A percentile compares a stretch with the other conserved stretches of the same genome.
phyloP scores from a whole-genome alignment of 75 land plant species.

The Picea sitchensis region DNA sequence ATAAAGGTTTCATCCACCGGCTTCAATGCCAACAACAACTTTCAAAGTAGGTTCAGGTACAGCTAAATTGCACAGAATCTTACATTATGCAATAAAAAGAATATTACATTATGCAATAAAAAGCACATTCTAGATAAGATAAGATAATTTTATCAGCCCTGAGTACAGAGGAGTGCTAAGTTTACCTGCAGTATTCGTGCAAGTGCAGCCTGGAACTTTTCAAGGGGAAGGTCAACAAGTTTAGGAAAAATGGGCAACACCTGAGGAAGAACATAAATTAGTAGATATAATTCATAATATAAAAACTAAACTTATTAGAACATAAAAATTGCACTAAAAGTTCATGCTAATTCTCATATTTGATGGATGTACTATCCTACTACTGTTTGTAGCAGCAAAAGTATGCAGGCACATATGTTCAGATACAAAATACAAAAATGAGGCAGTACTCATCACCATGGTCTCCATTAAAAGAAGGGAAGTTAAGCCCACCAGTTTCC shows the following conservation, averaged over 20 bases:
- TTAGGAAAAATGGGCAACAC: slow-evolving; percentile 68
- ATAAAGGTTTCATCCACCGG: too few relatives aligned
- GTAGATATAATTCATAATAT: not conserved
- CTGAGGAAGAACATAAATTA: slow-evolving; percentile 29
- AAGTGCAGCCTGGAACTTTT: slow-evolving; percentile 87
- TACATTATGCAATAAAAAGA: too few relatives aligned
- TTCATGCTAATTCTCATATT: not conserved
- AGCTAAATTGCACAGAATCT: too few relatives aligned
- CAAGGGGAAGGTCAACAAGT: slow-evolving; percentile 69
- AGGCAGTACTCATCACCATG: not conserved
- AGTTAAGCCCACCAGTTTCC: not conserved
- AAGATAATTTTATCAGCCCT: too few relatives aligned
- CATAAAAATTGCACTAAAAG: not conserved
- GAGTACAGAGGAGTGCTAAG: not conserved
- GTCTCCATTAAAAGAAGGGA: not conserved
- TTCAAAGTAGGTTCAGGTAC: too few relatives aligned
- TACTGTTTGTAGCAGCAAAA: not conserved
- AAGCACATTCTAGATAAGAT: too few relatives aligned
- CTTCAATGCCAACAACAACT: too few relatives aligned
- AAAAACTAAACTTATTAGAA: not conserved
- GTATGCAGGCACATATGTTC: too few relatives aligned
- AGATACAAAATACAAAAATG: too few relatives aligned
- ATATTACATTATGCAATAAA: too few relatives aligned
- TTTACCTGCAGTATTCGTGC: slow-evolving; percentile 65
- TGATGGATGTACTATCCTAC: not conserved